These are phyloP conservation scores for Coniochaeta hoffmannii DNA, from an alignment of 2,329 filamentous ascomycete species.

Conservation along the genomic window DNA sequence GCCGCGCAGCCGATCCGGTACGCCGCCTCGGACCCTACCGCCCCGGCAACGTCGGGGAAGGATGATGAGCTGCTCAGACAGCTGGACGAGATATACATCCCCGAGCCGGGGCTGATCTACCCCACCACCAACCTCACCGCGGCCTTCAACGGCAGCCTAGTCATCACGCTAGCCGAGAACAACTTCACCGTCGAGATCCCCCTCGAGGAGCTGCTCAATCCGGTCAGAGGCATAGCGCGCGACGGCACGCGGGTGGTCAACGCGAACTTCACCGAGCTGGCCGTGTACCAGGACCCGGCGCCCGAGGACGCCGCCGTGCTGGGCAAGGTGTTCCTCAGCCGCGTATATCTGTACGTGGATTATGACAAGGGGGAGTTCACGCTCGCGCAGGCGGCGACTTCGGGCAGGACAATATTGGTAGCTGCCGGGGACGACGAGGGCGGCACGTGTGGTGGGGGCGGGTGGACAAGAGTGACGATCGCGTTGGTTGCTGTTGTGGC, in stretches of 20 bases:
- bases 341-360: neutral
- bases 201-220: neutral
- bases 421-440: neutral
- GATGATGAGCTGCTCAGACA: neutral
- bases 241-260: neutral
- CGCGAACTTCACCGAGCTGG: neutral
- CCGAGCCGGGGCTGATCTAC: conserved; percentile 2
- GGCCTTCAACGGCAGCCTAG: neutral
- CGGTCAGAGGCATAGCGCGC: neutral
- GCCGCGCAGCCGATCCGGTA: neutral
- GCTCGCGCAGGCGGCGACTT: neutral
- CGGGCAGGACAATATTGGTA: neutral
- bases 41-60: neutral
- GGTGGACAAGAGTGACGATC: neutral
- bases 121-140: neutral
- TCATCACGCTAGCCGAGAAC: neutral
- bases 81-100: neutral
- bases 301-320: neutral
- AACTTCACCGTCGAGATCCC: conserved; percentile 1
- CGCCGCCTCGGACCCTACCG: neutral
- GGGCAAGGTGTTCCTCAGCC: neutral
- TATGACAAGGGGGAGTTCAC: neutral
- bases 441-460: neutral
- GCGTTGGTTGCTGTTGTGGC: neutral
- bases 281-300: neutral